Conservation (phyloP, 2,329 filamentous ascomycete species). For the Fusarium heterosporum region DNA sequence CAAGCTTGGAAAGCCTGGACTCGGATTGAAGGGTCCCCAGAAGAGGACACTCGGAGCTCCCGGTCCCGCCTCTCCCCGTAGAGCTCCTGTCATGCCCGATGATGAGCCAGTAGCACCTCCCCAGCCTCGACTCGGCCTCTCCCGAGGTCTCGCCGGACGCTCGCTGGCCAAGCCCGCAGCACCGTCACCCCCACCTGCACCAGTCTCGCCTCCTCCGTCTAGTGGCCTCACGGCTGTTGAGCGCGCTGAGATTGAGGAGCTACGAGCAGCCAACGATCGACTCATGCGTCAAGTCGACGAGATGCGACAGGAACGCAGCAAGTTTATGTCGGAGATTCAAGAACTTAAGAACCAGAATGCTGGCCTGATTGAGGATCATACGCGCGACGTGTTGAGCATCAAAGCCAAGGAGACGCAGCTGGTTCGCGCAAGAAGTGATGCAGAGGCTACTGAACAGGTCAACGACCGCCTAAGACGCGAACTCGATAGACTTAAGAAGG, state of each 20-base stretch:
- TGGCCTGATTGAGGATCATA: constrained; percentile 96
- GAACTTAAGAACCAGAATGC: constrained; percentile 98
- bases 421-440: constrained; percentile 89
- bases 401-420: constrained; percentile 99
- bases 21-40: constrained; percentile 70
- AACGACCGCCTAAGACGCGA: constrained; percentile 88
- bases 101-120: constrained; percentile 71
- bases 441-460: constrained; percentile 86
- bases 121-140: constrained; percentile 72
- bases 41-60: constrained; percentile 65
- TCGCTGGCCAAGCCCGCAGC: constrained; percentile 81
- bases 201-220: constrained; percentile 68
- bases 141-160: constrained; percentile 85
- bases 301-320: constrained; percentile 82
- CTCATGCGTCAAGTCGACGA: constrained; percentile 82
- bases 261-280: constrained; percentile 84
- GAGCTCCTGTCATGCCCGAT: constrained; percentile 65
- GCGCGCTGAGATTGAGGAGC: constrained; percentile 89
- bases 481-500: constrained; percentile 92
- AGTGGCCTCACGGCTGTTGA: constrained; percentile 82
- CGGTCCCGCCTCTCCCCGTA: constrained; percentile 66
- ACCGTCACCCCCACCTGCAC: constrained; percentile 61
- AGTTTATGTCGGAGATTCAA: constrained; percentile 86
- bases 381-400: constrained; percentile 92
- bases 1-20: constrained; percentile 67